Evolutionary conservation across 2,329 filamentous ascomycete genomes (phyloP).

Genomic region (Lasiodiplodia sp.): DNA sequence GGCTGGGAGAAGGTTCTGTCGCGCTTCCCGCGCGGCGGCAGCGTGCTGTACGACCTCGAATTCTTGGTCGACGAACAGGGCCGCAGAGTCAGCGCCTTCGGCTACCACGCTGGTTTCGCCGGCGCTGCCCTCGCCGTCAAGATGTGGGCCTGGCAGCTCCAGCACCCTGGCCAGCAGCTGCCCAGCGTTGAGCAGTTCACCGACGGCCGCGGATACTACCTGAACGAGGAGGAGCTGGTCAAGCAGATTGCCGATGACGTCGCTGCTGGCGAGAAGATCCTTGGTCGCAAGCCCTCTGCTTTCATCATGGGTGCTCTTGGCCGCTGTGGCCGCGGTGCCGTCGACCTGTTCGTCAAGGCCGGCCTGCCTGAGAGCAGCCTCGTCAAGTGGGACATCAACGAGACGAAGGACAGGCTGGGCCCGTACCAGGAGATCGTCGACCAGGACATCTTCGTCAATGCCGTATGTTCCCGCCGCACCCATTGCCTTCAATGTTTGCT

Average conservation of each 20-base stretch:
- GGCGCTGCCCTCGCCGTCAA: constrained; percentile 60
- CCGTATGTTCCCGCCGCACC: constrained; percentile 34
- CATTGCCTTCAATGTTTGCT: constrained; percentile 1
- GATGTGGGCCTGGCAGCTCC: constrained; percentile 84
- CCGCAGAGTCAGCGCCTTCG: constrained; percentile 74
- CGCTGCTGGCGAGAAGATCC: constrained; percentile 69
- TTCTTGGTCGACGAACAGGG: constrained; percentile 79
- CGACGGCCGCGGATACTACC: constrained; percentile 63
- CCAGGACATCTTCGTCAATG: constrained; percentile 57
- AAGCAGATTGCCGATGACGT: constrained; percentile 76
- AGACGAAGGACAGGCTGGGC: constrained; percentile 71
- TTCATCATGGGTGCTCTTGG: constrained; percentile 83
- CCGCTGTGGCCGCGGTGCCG: constrained; percentile 83
- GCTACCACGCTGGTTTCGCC: constrained; percentile 57
- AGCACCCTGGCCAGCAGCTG: constrained; percentile 71
- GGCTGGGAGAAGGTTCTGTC: constrained; percentile 79
- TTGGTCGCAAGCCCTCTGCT: constrained; percentile 72
- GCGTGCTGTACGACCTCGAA: constrained; percentile 83
- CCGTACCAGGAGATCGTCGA: constrained; percentile 81
- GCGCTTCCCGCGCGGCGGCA: constrained; percentile 77
- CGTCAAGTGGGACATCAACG: constrained; percentile 77
- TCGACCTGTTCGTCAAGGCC: constrained; percentile 77
- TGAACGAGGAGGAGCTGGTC: constrained; percentile 77
- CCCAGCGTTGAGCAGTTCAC: constrained; percentile 66
- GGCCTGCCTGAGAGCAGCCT: constrained; percentile 76